phyloP scores from a whole-genome alignment of 768 basidiomycete genomes.

The Panus rudis region DNA sequence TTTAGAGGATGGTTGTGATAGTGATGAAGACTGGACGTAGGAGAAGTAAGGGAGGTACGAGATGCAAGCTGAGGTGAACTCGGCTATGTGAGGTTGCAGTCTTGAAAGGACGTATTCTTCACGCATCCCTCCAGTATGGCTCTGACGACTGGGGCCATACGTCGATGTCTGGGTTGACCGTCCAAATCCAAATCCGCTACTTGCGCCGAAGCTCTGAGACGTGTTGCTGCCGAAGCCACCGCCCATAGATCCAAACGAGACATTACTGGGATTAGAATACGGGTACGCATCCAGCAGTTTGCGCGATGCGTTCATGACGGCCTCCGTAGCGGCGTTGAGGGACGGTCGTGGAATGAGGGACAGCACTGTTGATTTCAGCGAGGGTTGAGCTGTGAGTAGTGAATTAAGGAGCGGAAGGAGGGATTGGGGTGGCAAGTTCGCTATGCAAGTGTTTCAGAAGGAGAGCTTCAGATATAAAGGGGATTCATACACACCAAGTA shows the following conservation, averaged over 20 bases:
- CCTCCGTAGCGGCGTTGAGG: slow-evolving; percentile 64
- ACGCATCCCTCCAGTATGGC: slow-evolving; percentile 50
- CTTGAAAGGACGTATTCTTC: slow-evolving; percentile 74
- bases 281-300: slow-evolving; percentile 79
- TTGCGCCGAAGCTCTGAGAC: slow-evolving; percentile 25
- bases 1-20: slow-evolving; percentile 21
- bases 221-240: slow-evolving; percentile 25
- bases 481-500: slow-evolving; percentile 57
- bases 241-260: no score
- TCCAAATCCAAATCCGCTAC: slow-evolving; percentile 20
- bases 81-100: slow-evolving; percentile 65
- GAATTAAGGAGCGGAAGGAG: slow-evolving; percentile 67
- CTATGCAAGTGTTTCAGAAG: slow-evolving; percentile 31
- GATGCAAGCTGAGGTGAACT: slow-evolving; percentile 70
- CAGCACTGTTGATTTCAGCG: slow-evolving; percentile 63
- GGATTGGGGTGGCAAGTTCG: slow-evolving; percentile 72
- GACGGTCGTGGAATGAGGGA: slow-evolving; percentile 83
- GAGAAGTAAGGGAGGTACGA: slow-evolving; percentile 87
- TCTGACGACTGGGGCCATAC: slow-evolving; percentile 8
- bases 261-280: slow-evolving; percentile 62
- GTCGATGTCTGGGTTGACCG: slow-evolving; percentile 13
- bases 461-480: not conserved
- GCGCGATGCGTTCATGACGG: slow-evolving; percentile 58
- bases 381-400: slow-evolving; percentile 59
- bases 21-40: slow-evolving; percentile 32